Conservation (phyloP, 331 rosid species). For the Telfairia occidentalis region DNA sequence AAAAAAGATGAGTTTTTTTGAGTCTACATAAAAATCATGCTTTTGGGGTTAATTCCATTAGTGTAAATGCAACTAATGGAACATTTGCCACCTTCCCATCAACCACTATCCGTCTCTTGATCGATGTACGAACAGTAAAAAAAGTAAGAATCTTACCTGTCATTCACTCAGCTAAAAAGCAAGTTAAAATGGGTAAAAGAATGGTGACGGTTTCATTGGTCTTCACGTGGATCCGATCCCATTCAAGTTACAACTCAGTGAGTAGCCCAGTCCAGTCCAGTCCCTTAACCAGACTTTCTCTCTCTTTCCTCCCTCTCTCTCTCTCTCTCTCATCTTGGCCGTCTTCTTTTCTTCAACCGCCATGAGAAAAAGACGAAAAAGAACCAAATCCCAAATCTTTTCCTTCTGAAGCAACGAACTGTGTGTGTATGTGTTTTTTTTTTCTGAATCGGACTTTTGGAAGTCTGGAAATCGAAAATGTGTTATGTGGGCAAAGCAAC, state of each 20-base stretch:
- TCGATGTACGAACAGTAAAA: constrained; percentile 1
- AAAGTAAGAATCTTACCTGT: neutral
- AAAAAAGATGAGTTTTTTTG: neutral
- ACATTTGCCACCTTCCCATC: neutral
- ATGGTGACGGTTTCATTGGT: constrained; percentile 15
- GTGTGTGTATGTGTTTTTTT: no score
- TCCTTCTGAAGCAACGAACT: neutral
- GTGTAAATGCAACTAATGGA: no score
- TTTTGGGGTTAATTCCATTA: neutral
- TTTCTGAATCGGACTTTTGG: neutral
- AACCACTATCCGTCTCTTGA: constrained; percentile 2
- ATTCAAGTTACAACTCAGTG: neutral
- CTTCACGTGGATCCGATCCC: constrained; percentile 45
- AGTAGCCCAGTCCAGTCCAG: neutral
- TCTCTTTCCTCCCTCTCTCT: neutral
- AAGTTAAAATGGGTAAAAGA: neutral
- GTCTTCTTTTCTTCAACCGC: constrained; percentile 21
- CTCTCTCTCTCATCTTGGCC: constrained; percentile 2
- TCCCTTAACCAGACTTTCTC: no score
- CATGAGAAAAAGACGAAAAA: constrained; percentile 82
- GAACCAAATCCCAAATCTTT: constrained; percentile 22
- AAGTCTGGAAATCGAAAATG: constrained; percentile 21
- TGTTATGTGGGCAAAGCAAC: constrained; percentile 99
- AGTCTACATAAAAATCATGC: neutral
- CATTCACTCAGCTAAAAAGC: neutral